These are phyloP conservation scores for Angophora floribunda DNA, from an alignment of 345 rosid species.

Conservation along the genomic window DNA sequence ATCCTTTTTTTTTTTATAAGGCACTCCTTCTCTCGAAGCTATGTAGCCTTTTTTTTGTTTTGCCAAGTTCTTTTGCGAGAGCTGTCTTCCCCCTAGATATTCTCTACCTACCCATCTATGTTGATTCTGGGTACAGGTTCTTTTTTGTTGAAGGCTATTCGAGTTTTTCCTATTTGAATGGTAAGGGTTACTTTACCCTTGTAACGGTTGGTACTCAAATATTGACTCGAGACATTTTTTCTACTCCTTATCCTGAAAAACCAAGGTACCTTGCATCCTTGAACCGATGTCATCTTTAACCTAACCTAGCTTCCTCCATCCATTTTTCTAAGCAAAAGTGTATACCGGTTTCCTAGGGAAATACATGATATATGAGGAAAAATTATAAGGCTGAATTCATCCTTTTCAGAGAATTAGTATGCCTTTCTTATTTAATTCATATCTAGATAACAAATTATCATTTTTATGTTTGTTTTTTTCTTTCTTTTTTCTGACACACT, in stretches of 20 bases:
- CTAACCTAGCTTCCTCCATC: not conserved
- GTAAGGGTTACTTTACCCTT: not conserved
- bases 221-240: not conserved
- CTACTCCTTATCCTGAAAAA: not conserved
- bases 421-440: not conserved
- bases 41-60: not conserved
- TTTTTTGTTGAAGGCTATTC: not conserved
- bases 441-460: too few species aligned
- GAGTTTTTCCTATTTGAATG: not conserved
- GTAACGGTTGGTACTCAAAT: not conserved
- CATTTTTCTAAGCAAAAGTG: not conserved
- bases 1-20: not conserved
- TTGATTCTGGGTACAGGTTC: not conserved
- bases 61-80: not conserved
- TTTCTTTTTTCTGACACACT: too few species aligned
- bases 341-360: not conserved
- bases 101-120: not conserved
- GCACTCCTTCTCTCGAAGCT: not conserved
- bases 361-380: not conserved
- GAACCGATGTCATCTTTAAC: not conserved
- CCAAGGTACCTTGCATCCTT: not conserved
- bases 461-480: too few species aligned
- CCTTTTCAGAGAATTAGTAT: not conserved
- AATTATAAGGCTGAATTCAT: not conserved
- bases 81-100: not conserved